Percentiles rank a stretch among this genome's conserved stretches.
phyloP scores from a whole-genome alignment of 2,329 filamentous ascomycete species.

The Fusarium newnesense region DNA sequence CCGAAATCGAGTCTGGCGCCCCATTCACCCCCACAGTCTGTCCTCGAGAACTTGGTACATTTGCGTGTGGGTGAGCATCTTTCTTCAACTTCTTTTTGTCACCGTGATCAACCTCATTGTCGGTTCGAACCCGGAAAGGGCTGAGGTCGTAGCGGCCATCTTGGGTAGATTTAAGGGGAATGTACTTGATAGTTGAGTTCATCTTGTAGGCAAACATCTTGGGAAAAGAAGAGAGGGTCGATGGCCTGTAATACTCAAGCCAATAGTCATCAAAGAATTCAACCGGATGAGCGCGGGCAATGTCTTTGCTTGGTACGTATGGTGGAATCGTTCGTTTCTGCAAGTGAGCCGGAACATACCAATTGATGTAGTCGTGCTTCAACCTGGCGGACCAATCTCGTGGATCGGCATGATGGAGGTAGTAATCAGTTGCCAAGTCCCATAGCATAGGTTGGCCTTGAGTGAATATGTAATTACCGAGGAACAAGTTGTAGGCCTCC shows the following conservation, averaged over 20 bases:
- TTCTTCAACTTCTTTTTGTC: conserved; percentile 73
- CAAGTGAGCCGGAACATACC: conserved; percentile 83
- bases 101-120: conserved; percentile 66
- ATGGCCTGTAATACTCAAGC: conserved; percentile 94
- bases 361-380: conserved; percentile 82
- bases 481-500: conserved; percentile 96
- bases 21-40: conserved; percentile 49
- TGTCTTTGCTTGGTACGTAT: conserved; percentile 51
- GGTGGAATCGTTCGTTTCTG: conserved; percentile 68
- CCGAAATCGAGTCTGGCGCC: conserved; percentile 53
- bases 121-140: conserved; percentile 83
- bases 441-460: conserved; percentile 94
- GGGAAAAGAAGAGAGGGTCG: conserved; percentile 85
- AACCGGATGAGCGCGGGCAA: conserved; percentile 57
- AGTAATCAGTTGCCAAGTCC: conserved; percentile 95
- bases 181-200: conserved; percentile 87
- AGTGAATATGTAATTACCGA: conserved; percentile 92
- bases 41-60: conserved; percentile 59
- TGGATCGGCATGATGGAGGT: conserved; percentile 90
- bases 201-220: conserved; percentile 95
- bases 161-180: conserved; percentile 77
- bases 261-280: conserved; percentile 90
- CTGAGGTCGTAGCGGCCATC: conserved; percentile 84
- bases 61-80: conserved; percentile 72
- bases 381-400: conserved; percentile 73